Percentiles rank a stretch among this genome's conserved stretches.
Conservation (phyloP, 164 flowering plant genomes). For the Santalum album region DNA sequence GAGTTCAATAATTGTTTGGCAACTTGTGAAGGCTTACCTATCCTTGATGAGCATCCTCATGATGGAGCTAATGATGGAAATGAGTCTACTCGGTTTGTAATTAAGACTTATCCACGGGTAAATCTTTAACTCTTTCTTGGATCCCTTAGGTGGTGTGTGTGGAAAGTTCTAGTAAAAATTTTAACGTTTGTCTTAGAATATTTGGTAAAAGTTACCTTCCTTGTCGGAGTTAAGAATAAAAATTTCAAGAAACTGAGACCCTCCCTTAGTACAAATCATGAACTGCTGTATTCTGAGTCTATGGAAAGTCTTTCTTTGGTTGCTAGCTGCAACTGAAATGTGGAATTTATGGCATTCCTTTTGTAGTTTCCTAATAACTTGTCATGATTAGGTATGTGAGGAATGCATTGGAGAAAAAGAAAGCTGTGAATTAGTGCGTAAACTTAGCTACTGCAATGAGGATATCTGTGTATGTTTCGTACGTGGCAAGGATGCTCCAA, state of each 20-base stretch:
- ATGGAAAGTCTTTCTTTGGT: background rate
- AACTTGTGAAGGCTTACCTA: slow-evolving; percentile 31
- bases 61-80: slow-evolving; percentile 35
- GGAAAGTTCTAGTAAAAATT: background rate
- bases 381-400: slow-evolving; percentile 58
- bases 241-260: too few relatives aligned
- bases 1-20: slow-evolving; percentile 23
- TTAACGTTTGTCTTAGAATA: background rate
- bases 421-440: slow-evolving; percentile 72
- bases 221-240: too few relatives aligned
- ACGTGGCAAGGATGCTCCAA: slow-evolving; percentile 89
- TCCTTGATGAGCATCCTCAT: slow-evolving; percentile 28
- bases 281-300: too few relatives aligned
- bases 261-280: too few relatives aligned
- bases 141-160: background rate
- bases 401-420: slow-evolving; percentile 91
- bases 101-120: slow-evolving; percentile 77
- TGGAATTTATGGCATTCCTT: background rate
- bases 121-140: slow-evolving; percentile 2
- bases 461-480: slow-evolving; percentile 62
- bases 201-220: background rate
- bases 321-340: background rate
- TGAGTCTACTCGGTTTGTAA: slow-evolving; percentile 29
- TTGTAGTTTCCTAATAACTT: background rate
- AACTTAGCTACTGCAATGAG: slow-evolving; percentile 66